Conservation (phyloP, 1,139 yeast genomes). For the Geotrichum klebahnii region DNA sequence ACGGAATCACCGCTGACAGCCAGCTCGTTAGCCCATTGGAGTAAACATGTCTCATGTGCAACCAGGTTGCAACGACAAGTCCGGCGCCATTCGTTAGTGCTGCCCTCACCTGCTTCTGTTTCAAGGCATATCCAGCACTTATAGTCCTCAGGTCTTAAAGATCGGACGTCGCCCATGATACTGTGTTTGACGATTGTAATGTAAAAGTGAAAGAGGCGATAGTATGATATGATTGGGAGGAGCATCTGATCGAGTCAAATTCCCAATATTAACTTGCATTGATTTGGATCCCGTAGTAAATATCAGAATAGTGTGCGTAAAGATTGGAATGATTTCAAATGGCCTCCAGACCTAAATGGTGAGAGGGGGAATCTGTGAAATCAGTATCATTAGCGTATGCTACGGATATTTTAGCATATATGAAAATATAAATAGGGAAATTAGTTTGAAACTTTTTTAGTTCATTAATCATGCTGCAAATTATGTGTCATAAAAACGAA, state of each 20-base stretch:
- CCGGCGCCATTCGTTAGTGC: conserved; percentile 38
- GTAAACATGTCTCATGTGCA: conserved; percentile 46
- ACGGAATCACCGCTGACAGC: conserved; percentile 30
- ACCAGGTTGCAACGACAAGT: conserved; percentile 44
- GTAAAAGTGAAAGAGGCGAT: background rate
- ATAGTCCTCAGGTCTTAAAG: conserved; percentile 17
- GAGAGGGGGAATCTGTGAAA: no score
- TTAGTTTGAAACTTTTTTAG: no score
- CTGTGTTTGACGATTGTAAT: background rate
- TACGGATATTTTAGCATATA: no score
- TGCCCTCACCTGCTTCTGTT: conserved; percentile 36
- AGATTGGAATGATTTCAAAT: background rate
- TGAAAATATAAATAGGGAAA: no score
- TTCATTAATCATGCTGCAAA: no score
- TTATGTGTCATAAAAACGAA: no score
- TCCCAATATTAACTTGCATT: no score
- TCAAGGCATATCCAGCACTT: conserved; percentile 49
- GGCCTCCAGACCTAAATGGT: background rate
- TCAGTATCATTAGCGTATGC: no score
- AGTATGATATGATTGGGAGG: background rate
- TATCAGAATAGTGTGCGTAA: background rate
- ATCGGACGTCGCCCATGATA: conserved; percentile 11
- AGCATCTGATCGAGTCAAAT: background rate
- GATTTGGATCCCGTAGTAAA: background rate
- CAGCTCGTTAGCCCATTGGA: conserved; percentile 45